phyloP scores from a whole-genome alignment of 1,284 basidiomycete genomes.

The Agroathelia rolfsii region DNA sequence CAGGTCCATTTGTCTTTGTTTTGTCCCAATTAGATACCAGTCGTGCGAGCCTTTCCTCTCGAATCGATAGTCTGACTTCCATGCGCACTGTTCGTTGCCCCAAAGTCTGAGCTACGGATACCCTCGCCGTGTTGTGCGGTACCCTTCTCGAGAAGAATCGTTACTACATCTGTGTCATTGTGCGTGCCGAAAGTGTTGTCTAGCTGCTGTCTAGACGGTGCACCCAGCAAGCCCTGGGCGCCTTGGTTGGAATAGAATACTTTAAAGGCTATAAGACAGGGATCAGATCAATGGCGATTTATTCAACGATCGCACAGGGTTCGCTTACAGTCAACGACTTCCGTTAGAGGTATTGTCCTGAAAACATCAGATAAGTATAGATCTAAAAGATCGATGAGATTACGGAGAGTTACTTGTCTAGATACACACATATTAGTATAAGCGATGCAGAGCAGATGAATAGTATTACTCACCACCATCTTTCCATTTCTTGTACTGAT shows the following conservation, averaged over 20 bases:
- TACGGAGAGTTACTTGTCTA: constrained; percentile 52
- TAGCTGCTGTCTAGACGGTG: constrained; percentile 69
- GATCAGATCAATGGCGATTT: constrained; percentile 5
- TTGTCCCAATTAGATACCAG: too few species aligned
- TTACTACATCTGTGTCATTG: constrained; percentile 56
- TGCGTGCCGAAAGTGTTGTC: constrained; percentile 58
- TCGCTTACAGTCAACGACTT: constrained; percentile 67
- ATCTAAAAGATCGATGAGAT: constrained; percentile 8
- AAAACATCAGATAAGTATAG: constrained; percentile 12
- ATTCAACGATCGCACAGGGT: constrained; percentile 2
- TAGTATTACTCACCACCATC: constrained; percentile 47
- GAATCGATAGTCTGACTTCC: constrained; percentile 33
- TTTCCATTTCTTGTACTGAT: constrained; percentile 70
- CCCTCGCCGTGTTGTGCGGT: constrained; percentile 41
- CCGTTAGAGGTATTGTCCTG: constrained; percentile 56
- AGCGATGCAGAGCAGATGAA: constrained; percentile 14
- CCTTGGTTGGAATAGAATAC: constrained; percentile 56
- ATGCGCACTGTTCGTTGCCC: constrained; percentile 24
- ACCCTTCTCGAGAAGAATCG: constrained; percentile 51
- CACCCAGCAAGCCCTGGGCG: constrained; percentile 57
- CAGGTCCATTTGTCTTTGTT: too few species aligned
- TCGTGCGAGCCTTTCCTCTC: constrained; percentile 25
- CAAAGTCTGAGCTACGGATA: constrained; percentile 21
- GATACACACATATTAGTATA: constrained; percentile 15
- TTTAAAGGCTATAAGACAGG: constrained; percentile 30